A percentile compares a stretch with the other conserved stretches of the same genome.
phyloP scores from a whole-genome alignment of 305 asterid genomes.

The Ilex paraguariensis region DNA sequence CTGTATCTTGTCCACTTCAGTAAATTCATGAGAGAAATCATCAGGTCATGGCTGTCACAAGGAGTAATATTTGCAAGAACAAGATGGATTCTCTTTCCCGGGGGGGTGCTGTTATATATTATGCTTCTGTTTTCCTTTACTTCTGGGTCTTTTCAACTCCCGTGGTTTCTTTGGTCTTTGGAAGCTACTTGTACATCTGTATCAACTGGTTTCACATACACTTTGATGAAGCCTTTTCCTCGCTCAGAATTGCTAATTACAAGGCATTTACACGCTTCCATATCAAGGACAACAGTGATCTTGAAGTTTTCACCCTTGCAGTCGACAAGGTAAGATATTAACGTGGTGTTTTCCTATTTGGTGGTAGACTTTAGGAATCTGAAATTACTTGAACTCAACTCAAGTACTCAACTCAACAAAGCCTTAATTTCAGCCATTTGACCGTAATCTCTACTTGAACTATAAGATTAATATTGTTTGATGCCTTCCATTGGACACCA shows the following conservation, averaged over 20 bases:
- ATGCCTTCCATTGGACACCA: no score
- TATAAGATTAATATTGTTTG: no score
- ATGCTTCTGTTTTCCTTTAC: slow-evolving; percentile 93
- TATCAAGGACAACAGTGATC: slow-evolving; percentile 61
- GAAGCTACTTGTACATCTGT: slow-evolving; percentile 94
- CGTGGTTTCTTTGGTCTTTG: slow-evolving; percentile 81
- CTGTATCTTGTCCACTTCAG: neutral
- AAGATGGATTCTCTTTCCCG: slow-evolving; percentile 88
- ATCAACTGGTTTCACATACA: slow-evolving; percentile 63
- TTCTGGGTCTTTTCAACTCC: slow-evolving; percentile 99
- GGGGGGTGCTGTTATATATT: slow-evolving; percentile 73
- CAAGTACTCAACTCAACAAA: no score
- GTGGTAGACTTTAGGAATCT: no score
- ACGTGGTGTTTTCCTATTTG: neutral
- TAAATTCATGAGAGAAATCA: neutral
- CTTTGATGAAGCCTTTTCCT: slow-evolving; percentile 95
- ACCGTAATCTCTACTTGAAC: no score
- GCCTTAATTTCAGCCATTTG: no score
- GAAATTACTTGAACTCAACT: no score
- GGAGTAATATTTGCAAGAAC: slow-evolving; percentile 75
- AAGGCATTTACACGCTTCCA: slow-evolving; percentile 93
- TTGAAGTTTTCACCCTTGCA: slow-evolving; percentile 92
- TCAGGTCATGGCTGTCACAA: slow-evolving; percentile 94
- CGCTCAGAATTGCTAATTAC: slow-evolving; percentile 94
- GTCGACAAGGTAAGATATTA: slow-evolving; percentile 73